Percentiles rank a stretch among this genome's conserved stretches.
Evolutionary conservation across 768 basidiomycete species (phyloP).

Genomic region (Phanerodontia chrysosporium): DNA sequence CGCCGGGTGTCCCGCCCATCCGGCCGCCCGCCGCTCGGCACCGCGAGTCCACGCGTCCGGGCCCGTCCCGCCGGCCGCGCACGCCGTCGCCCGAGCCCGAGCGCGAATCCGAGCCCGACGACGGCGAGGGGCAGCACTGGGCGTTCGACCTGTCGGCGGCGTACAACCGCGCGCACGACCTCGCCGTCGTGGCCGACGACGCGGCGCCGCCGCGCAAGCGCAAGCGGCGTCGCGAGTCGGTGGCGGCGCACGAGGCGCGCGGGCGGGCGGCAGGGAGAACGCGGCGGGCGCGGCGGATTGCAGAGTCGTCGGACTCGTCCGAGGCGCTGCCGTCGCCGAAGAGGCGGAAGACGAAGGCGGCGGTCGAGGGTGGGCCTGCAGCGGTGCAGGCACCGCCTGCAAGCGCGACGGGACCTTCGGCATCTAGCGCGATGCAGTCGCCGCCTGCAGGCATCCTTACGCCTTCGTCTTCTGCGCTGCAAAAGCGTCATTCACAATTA

Average conservation of each 20-base stretch:
- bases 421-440: too few relatives aligned
- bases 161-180: neutral
- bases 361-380: too few relatives aligned
- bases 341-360: neutral
- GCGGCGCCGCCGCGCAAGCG: neutral
- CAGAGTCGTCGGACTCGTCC: too few relatives aligned
- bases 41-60: neutral
- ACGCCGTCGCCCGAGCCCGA: neutral
- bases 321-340: neutral
- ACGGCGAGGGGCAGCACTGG: neutral
- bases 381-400: too few relatives aligned
- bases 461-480: too few relatives aligned
- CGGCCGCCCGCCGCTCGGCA: too few relatives aligned
- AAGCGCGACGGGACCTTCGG: too few relatives aligned
- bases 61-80: neutral
- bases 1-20: too few relatives aligned
- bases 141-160: neutral
- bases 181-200: too few relatives aligned
- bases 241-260: neutral
- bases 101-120: neutral
- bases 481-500: too few relatives aligned
- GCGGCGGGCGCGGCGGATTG: neutral
- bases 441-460: too few relatives aligned
- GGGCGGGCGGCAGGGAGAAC: neutral
- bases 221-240: neutral